These are phyloP conservation scores for Solanum aculeatissimum DNA, from an alignment of 305 asterid species.

Conservation along the genomic window DNA sequence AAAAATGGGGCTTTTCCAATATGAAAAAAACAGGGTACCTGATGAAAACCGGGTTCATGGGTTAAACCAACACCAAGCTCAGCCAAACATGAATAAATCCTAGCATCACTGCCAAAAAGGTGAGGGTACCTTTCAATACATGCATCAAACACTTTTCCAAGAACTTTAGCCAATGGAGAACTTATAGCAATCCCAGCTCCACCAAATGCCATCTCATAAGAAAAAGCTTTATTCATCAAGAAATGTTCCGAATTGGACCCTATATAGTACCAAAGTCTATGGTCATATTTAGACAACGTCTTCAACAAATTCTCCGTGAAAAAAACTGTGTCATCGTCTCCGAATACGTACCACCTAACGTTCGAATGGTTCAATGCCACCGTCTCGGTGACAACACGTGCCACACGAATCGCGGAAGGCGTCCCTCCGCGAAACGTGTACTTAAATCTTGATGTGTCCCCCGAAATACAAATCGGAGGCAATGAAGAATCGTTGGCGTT, in stretches of 20 bases:
- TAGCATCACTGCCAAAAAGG: conserved; percentile 82
- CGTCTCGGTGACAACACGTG: conserved; percentile 51
- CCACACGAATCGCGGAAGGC: conserved; percentile 42
- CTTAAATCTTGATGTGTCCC: conserved; percentile 17
- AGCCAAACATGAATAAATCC: conserved; percentile 60
- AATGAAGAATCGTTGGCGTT: conserved; percentile 7
- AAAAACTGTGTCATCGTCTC: conserved; percentile 68
- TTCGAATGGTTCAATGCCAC: conserved; percentile 22
- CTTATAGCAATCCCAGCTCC: conserved; percentile 76
- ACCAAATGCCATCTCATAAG: conserved; percentile 66
- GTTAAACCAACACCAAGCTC: conserved; percentile 71
- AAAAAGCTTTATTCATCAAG: conserved; percentile 57
- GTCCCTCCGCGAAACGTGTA: conserved; percentile 40
- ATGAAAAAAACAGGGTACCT: conserved; percentile 19
- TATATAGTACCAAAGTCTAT: conserved; percentile 42
- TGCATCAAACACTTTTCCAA: conserved; percentile 50
- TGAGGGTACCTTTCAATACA: conserved; percentile 57
- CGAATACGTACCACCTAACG: conserved; percentile 50
- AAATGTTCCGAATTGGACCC: conserved; percentile 61
- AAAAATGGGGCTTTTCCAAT: too few relatives aligned
- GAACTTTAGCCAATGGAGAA: conserved; percentile 49
- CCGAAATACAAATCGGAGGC: conserved; percentile 36
- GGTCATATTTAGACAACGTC: conserved; percentile 50
- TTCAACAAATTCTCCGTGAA: conserved; percentile 44
- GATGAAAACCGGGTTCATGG: conserved; percentile 70